Base-by-base conservation (phyloP, 2,329 filamentous ascomycete species). In the Clonostachys sp. region DNA sequence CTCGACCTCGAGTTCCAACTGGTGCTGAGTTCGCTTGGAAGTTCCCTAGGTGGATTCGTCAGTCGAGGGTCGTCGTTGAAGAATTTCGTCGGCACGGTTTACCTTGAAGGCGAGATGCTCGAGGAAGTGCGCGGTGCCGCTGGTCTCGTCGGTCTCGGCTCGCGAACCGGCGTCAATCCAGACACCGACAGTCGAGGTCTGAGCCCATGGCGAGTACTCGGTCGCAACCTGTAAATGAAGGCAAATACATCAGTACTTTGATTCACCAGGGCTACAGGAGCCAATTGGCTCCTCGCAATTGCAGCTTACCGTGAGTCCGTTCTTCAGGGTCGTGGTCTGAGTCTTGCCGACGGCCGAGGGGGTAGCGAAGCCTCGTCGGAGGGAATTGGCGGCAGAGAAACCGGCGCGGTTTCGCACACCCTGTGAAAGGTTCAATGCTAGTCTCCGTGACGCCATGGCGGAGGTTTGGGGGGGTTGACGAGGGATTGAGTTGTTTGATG, bases 101-200 rank as follows among this genome's bases (percentile, higher is more conserved):
- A 95, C 91, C 89, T 99, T 99, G 86, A 99, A 99, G 62, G 95
- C 95, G 72, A 99, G 83, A 79, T 99, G 94, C 82, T 99, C 94
- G 63, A 99, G 84, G 81, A 99, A 99, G 79, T 99, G 94, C 66
- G 94, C 94, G 62, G 94, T 99, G 74, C 94, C 94, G 78, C 97
- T 99, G 67, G 89, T 97, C 83, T 91, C 91, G 75, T 94, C 86
- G 61, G 94, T 99, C 82, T 99, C 94, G 71, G 94, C 91, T 73
- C 94, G 84, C 73, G 91, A 96, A 69, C 94, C 94, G 70, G 95
- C 92, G 75, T 99, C 95, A 71, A 99, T 99, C 91, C 94, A 99
- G 58, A 99, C 90, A 70, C 94, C 94, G 63, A 97, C 91, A 48
- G 92, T 97, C 63, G 91, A 96, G 53, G 94, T 97, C 80, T 97